Base-by-base conservation (phyloP, 768 basidiomycete genomes). In the Pleurotus salmoneostramineus region DNA sequence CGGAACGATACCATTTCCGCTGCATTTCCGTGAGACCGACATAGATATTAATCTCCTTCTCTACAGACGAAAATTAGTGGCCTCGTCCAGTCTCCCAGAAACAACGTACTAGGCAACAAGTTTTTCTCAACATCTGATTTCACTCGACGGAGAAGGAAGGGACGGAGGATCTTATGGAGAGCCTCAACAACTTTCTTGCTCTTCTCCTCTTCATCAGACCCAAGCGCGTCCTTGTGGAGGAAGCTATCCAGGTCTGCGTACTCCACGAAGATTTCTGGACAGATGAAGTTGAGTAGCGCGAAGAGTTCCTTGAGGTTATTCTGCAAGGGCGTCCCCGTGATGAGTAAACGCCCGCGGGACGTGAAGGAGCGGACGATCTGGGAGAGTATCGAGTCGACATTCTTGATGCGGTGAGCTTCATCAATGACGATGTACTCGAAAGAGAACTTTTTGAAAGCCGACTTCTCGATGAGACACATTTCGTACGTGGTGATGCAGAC, bases 341-440 rank as follows among this genome's bases (percentile, higher is more conserved):
- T 98, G 55, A 99, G 80, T 57, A 99, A 74, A 43, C 97, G 80
- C 0, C 94, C 95, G 33, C 95, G 84, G 44, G 90, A 91, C 65
- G 84, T 82, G 73, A 98, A 98, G 2, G 89, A 77, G 50, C 96
- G 84, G 49, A 98, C 93, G 66, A 99, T 98, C 72, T 97, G 93
- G 12, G 88, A 88, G 12, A 99, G 82, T 65, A 98, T 89, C 10
- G 93, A 96, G 70, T 98, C 93, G 63, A 96, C 95, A 69, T 98
- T 98, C 77, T 98, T 98, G 82, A 99, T 99, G 21, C 97, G 89
- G 68, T 99, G 96, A 0, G 96, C 96, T 74, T 99, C 96, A 73
- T 99, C 96, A 66, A 99, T 98, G 62, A 91, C 84, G 71, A 98
- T 98, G 73, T 98, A 98, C 71, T 96, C 93, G 77, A 98, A 98